Base-by-base conservation (phyloP, 176 grass and related monocot genomes). In the Juncus inflexus region DNA sequence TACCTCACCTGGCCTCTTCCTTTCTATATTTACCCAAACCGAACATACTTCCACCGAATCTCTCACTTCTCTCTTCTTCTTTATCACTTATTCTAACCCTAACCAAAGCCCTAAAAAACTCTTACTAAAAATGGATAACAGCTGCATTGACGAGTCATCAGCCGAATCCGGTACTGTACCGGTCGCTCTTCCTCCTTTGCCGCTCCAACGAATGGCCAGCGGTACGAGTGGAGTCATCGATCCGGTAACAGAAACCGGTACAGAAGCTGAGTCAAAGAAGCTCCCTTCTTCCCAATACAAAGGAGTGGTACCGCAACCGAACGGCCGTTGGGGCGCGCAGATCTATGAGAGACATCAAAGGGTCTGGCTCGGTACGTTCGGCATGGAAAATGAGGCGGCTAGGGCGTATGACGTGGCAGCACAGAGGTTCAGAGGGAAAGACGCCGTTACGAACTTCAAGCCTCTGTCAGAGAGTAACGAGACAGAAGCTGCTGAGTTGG, bases 311-410 rank as follows among this genome's bases (percentile, higher is more conserved):
- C 84, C 91, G 61, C 83, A 90, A 73, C 91, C 84, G 12, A 90
- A 90, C 56, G 86, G 91, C 4, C 63, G 81, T 3, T 90, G 91
- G 91, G 87, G 86, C 4, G 78, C 86, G 15, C 86, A 95, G 78
- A 95, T 95, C 72, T 95, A 95, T 72, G 84, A 95, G 72, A 69
- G 65, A 63, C 83, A 95, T 72, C 62, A 78, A 58, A 78, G 91
- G 19, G 84, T 95, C 37, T 95, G 91, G 91, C 84, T 95, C 40
- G 91, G 91, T 11, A 95, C 91, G 14, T 95, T 95, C 73, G 55
- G 77, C 42, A 45, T 62, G 57, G 87, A 90, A 80, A 60, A 74
- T 0, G 53, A 58, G 51, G 91, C 91, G 4, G 87, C 86, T 6
- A 75, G 68, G 7, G 75, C 86, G 11, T 95, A 95, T 79, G 91